Evolutionary conservation across 768 basidiomycete species (phyloP), one percentile per base, ranked within the genome.

Genomic region (Leccinum subgranulosum): DNA sequence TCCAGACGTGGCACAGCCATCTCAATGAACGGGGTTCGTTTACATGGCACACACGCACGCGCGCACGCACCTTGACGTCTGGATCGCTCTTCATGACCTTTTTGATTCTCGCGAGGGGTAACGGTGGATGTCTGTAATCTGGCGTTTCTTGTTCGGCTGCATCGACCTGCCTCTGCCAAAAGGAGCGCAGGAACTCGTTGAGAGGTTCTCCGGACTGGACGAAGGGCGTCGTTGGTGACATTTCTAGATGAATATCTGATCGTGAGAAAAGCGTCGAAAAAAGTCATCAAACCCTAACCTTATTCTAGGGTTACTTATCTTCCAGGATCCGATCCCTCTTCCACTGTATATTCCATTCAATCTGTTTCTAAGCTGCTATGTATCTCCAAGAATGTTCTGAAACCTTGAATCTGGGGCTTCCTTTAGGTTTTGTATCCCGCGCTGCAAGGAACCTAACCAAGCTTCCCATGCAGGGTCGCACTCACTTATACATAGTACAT

Each of bases 41-140:
- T 43, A 43, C 41, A 43, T 43, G 39, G 36, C 39, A 41, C 39
- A 41, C 39, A 41, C n/a, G n/a, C 2, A 41, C 39, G 39, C 39
- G 0, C 41, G 23, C 1, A 69, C 84, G 68, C 69, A 96, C 94
- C 84, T 94, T 94, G 61, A 98, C 93, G 65, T 95, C 93, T 3
- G 93, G 92, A 76, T 94, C 94, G 72, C 90, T 95, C 80, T 98
- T 98, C 92, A 98, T 97, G 56, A 98, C 96, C 73, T 98, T 98
- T 80, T 98, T 98, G 67, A 98, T 97, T 70, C 97, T 79, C 17
- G 97, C 97, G 29, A 99, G 77, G 4, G 96, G 96, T 11, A 98
- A 77, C 6, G 91, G 87, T 2, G 91, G 92, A 67, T 94, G 92
- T 53, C 89, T 78, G 63, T 90, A 92, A 73, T 95, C 94, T 25